Percentiles rank a stretch among this genome's conserved stretches.
phyloP scores from a whole-genome alignment of 2,329 filamentous ascomycete genomes.

The Neofusicoccum cordaticola region DNA sequence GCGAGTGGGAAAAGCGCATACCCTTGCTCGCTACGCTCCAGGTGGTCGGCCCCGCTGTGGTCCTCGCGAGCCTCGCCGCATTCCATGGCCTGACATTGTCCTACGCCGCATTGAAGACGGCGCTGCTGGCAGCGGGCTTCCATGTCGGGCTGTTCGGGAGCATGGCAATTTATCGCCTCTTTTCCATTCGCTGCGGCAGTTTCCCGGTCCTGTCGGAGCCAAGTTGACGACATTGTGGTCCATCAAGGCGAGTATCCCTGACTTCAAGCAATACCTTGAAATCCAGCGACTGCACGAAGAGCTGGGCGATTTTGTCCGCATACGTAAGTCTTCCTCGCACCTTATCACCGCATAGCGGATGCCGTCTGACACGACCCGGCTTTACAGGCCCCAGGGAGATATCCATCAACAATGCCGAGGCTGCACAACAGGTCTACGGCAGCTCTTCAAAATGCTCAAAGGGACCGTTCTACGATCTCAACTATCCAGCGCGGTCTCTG shows the following conservation, averaged over 20 bases:
- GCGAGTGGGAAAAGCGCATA: not conserved
- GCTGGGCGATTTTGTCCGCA: conserved; percentile 34
- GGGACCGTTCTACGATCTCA: conserved; percentile 27
- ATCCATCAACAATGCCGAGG: conserved; percentile 30
- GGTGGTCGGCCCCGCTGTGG: not conserved
- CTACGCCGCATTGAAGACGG: not conserved
- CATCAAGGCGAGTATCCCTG: conserved; percentile 20
- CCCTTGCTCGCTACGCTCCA: not conserved
- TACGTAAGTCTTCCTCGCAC: conserved; percentile 18
- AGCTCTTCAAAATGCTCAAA: conserved; percentile 31
- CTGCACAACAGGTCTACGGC: conserved; percentile 31
- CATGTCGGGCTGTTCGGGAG: conserved; percentile 26
- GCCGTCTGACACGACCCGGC: not conserved
- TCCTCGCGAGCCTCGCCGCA: not conserved
- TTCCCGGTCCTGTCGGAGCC: conserved; percentile 38
- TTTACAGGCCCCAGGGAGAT: conserved; percentile 30
- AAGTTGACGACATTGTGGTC: conserved; percentile 40
- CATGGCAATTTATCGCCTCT: conserved; percentile 39
- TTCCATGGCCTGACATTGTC: not conserved
- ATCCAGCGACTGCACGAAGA: conserved; percentile 27
- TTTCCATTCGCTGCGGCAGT: conserved; percentile 42
- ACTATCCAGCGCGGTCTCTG: conserved; percentile 22
- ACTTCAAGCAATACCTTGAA: conserved; percentile 27
- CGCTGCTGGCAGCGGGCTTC: not conserved
- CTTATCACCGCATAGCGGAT: too few relatives aligned